Base-by-base conservation (phyloP, 78 protist genomes). In the Planoprotostelium fungivorum region DNA sequence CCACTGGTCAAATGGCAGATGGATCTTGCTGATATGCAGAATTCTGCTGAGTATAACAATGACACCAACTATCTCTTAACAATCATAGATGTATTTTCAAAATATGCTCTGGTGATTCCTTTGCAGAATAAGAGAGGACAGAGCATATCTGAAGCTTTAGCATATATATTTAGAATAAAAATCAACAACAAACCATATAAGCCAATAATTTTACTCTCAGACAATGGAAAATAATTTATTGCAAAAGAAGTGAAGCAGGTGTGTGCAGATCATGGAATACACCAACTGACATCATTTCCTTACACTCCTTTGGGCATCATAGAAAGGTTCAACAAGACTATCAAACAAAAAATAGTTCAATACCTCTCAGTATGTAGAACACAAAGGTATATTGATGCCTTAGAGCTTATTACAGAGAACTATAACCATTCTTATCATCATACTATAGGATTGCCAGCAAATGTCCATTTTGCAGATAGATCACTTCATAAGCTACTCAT, bases 1-100 rank as follows among this genome's bases (percentile, higher is more conserved):
- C 73, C 73, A 51, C 73, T 51, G 73, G 73, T 51, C 73, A 51
- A 51, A 51, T 51, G 73, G 73, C 73, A 51, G 73, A 51, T 51
- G 73, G 73, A 51, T 51, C 73, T 51, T 51, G 73, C 73, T 51
- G 73, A 51, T 51, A 51, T 51, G 73, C 73, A 51, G 73, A 51
- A 51, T 51, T 51, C 73, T 51, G 73, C 73, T 51, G 73, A 51
- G 73, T 51, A 51, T 51, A 51, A 51, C 73, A 51, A 51, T 51
- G 73, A 51, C 73, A 51, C 73, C 73, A 51, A 51, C 73, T 51
- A 51, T 51, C 73, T 51, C 73, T 51, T 51, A 51, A 51, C 73
- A 51, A 51, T 51, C 73, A 51, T 51, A 51, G 73, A 51, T 51
- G 73, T 51, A 51, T 51, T 51, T 51, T 51, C 73, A 51, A 51